phyloP scores from a whole-genome alignment of 2,329 filamentous ascomycete genomes.

The Fusarium nurragi region DNA sequence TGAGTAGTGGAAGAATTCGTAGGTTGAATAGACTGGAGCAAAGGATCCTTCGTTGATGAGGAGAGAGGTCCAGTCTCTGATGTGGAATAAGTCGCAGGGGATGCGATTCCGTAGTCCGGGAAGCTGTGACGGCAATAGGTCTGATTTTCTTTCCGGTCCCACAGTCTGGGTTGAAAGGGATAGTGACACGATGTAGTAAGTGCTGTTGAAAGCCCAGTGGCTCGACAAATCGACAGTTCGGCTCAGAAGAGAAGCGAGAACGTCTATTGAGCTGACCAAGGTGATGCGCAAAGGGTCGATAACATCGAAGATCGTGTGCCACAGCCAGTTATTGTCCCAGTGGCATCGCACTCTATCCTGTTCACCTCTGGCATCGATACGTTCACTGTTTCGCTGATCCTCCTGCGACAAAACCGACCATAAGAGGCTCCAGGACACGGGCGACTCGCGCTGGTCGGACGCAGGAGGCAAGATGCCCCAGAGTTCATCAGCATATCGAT shows the following conservation, averaged over 20 bases:
- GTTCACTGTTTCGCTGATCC: neutral
- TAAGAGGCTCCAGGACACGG: constrained; percentile 40
- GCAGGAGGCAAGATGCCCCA: constrained; percentile 47
- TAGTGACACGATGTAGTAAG: constrained; percentile 67
- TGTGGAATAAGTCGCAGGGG: constrained; percentile 60
- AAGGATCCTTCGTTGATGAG: constrained; percentile 80
- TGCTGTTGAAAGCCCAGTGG: constrained; percentile 70
- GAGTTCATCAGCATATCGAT: constrained; percentile 41
- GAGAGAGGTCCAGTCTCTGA: constrained; percentile 71
- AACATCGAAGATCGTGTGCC: constrained; percentile 63
- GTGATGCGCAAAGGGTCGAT: constrained; percentile 65
- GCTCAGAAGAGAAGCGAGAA: constrained; percentile 69
- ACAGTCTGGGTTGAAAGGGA: constrained; percentile 43
- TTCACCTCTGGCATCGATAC: constrained; percentile 31
- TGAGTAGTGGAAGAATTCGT: constrained; percentile 74
- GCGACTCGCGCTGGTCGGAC: constrained; percentile 17
- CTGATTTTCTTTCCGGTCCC: neutral
- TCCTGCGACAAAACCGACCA: constrained; percentile 37
- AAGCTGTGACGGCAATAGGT: constrained; percentile 22
- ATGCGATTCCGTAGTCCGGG: constrained; percentile 21
- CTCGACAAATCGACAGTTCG: constrained; percentile 66
- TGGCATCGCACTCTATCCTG: constrained; percentile 20
- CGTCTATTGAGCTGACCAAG: constrained; percentile 68
- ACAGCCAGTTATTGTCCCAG: constrained; percentile 59
- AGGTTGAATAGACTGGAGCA: constrained; percentile 73